Evolutionary conservation across 2,329 filamentous ascomycete genomes (phyloP).

Genomic region (Chaetothyriales sp.): DNA sequence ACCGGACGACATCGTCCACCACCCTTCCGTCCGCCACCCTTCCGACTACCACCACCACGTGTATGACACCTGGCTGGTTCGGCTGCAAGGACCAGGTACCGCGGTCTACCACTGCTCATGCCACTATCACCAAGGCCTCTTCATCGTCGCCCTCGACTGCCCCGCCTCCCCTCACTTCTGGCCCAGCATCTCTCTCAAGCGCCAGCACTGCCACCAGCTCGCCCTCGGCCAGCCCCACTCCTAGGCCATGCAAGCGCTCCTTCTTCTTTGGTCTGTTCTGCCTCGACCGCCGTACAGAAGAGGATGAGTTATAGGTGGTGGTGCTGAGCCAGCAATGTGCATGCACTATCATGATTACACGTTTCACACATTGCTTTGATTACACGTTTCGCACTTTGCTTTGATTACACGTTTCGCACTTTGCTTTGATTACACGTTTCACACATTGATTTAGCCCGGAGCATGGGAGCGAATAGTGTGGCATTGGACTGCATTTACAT

Average conservation of each 20-base stretch:
- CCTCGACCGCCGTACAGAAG: conserved; percentile 5
- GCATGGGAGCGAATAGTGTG: not conserved
- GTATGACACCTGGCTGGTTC: conserved; percentile 26
- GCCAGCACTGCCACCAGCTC: conserved; percentile 18
- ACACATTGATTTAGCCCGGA: not conserved
- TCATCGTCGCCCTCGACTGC: conserved; percentile 45
- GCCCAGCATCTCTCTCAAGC: conserved; percentile 4
- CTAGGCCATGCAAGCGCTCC: conserved; percentile 15
- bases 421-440: not conserved
- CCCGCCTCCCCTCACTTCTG: conserved; percentile 25
- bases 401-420: too few relatives aligned
- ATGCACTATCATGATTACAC: not conserved
- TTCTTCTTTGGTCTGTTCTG: conserved; percentile 21
- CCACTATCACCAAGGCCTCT: conserved; percentile 28
- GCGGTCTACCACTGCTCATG: conserved; percentile 7
- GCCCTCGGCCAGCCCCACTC: conserved; percentile 14
- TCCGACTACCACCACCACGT: conserved; percentile 22
- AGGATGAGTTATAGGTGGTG: not conserved
- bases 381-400: too few relatives aligned
- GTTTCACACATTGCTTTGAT: not conserved
- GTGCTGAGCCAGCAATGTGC: too few relatives aligned
- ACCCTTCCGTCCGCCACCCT: conserved; percentile 13
- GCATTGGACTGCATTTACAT: not conserved
- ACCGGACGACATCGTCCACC: conserved; percentile 21
- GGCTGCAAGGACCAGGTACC: conserved; percentile 26